Conservation (phyloP, 192 early-diverging fungal species). For the Thoreauomyces humboldtii region DNA sequence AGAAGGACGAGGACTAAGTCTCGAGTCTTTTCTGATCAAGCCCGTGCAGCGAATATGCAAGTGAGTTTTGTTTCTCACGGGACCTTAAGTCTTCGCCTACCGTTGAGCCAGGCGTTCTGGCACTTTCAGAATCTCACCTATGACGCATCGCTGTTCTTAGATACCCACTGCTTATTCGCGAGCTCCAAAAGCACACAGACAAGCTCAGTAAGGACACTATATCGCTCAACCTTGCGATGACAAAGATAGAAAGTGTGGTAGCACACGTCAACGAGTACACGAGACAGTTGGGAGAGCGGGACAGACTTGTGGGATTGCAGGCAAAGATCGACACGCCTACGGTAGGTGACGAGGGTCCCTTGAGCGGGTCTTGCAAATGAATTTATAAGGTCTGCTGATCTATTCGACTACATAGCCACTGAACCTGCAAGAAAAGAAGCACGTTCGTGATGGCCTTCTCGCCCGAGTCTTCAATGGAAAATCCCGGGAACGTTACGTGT, state of each 20-base stretch:
- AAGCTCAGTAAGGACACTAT: conserved; percentile 48
- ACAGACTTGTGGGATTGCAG: conserved; percentile 40
- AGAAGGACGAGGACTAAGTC: conserved; percentile 49
- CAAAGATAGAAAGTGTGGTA: conserved; percentile 55
- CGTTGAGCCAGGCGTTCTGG: too few species aligned
- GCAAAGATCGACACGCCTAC: conserved; percentile 41
- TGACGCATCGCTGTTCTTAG: conserved; percentile 24
- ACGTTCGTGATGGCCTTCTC: conserved; percentile 44
- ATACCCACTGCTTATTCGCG: conserved; percentile 44
- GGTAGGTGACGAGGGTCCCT: too few species aligned
- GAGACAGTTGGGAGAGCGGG: conserved; percentile 45
- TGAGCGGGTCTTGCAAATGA: neutral
- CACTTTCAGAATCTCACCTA: too few species aligned
- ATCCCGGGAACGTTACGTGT: conserved; percentile 45
- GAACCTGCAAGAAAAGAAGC: conserved; percentile 44
- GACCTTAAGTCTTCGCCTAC: too few species aligned
- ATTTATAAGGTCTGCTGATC: neutral
- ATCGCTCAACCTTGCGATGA: conserved; percentile 39
- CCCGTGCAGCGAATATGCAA: conserved; percentile 63
- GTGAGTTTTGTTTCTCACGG: conserved; percentile 23
- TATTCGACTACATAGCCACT: conserved; percentile 32
- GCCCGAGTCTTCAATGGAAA: conserved; percentile 34
- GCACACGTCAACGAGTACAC: conserved; percentile 55
- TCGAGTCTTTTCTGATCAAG: conserved; percentile 63
- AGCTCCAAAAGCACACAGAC: conserved; percentile 50